phyloP scores from a whole-genome alignment of 1,284 basidiomycete species.

The Ganoderma meredithae region DNA sequence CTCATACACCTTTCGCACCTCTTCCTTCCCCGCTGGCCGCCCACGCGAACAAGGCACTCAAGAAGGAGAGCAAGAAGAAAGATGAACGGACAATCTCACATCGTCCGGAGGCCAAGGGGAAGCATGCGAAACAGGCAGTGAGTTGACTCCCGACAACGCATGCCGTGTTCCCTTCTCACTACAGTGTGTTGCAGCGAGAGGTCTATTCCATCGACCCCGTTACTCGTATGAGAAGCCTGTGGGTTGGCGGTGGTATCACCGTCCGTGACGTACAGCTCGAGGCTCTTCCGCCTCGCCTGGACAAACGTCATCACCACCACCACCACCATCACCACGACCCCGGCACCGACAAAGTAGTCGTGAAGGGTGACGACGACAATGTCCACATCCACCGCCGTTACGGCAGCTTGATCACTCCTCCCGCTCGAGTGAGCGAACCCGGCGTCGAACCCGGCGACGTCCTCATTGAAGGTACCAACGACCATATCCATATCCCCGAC shows the following conservation, averaged over 20 bases:
- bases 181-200: conserved; percentile 17
- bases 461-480: conserved; percentile 6
- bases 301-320: conserved; percentile 32
- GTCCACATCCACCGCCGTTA: conserved; percentile 30
- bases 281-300: conserved; percentile 17
- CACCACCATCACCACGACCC: conserved; percentile 26
- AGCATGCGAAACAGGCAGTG: conserved; percentile 23
- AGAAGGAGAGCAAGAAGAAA: background rate
- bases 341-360: conserved; percentile 28
- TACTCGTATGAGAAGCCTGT: conserved; percentile 34
- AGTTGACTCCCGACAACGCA: background rate
- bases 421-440: background rate
- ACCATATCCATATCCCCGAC: conserved; percentile 29
- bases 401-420: background rate
- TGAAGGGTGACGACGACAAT: conserved; percentile 36
- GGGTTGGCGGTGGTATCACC: conserved; percentile 26
- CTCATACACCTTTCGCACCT: conserved; percentile 33
- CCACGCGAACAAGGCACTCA: conserved; percentile 29
- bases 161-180: background rate
- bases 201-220: conserved; percentile 35
- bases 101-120: conserved; percentile 4
- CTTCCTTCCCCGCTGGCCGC: conserved; percentile 31
- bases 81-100: background rate
- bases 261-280: conserved; percentile 5
- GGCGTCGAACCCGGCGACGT: conserved; percentile 9